A percentile compares a stretch with the other conserved stretches of the same genome.
These are phyloP conservation scores for Metschnikowia drakensbergensis DNA, from an alignment of 805 yeast genomes.

Conservation along the genomic window DNA sequence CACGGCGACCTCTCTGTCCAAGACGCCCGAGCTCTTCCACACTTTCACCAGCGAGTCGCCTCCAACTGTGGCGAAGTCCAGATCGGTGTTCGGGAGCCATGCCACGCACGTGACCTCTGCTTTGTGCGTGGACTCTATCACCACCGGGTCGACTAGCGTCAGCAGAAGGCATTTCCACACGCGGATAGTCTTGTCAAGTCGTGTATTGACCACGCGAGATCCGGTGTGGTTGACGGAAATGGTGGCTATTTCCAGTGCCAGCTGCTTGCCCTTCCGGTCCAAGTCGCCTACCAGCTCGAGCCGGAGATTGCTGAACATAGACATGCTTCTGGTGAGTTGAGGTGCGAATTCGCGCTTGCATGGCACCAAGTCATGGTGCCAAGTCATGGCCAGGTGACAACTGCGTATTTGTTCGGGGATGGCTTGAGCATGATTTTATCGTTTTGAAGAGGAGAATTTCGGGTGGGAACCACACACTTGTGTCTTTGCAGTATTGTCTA, in stretches of 20 bases:
- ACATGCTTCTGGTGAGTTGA: slow-evolving; percentile 5
- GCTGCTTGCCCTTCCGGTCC: slow-evolving; percentile 13
- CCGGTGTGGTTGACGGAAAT: slow-evolving; percentile 42
- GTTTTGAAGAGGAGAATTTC: too few relatives aligned
- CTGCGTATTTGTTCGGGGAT: too few relatives aligned
- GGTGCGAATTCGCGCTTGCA: slow-evolving; percentile 1
- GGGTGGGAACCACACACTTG: too few relatives aligned
- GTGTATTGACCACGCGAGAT: slow-evolving; percentile 37
- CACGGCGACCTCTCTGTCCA: slow-evolving; percentile 19
- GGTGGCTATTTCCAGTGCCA: slow-evolving; percentile 31
- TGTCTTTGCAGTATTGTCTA: too few relatives aligned
- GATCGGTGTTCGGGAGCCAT: slow-evolving; percentile 49
- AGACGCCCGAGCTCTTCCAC: slow-evolving; percentile 14
- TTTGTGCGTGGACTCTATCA: slow-evolving; percentile 40
- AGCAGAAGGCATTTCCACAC: slow-evolving; percentile 34
- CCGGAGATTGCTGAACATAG: slow-evolving; percentile 7
- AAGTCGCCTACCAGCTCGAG: slow-evolving; percentile 9
- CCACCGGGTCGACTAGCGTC: slow-evolving; percentile 33
- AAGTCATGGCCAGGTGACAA: too few relatives aligned
- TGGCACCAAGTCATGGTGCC: background rate
- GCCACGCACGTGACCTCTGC: slow-evolving; percentile 38
- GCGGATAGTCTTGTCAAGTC: slow-evolving; percentile 42
- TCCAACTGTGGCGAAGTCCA: slow-evolving; percentile 47
- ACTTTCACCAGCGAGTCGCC: slow-evolving; percentile 43
- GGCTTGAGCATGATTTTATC: too few relatives aligned